Base-by-base conservation (phyloP, 164 flowering plant species). In the Tetracentron sinense region DNA sequence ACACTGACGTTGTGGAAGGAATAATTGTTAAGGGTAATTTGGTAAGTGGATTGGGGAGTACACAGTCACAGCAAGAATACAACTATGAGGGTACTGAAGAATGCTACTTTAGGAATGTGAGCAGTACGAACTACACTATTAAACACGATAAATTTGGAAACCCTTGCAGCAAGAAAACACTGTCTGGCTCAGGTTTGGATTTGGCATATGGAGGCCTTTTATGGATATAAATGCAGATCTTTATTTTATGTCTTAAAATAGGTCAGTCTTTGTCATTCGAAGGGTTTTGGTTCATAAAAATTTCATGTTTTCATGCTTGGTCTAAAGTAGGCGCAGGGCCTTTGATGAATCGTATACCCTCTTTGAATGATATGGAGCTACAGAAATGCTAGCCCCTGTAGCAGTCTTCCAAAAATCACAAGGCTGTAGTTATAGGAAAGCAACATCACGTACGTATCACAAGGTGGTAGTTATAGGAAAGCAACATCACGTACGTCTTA, bases 61-160 rank as follows among this genome's bases (percentile, higher is more conserved):
- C 85, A 11, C 78, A n/a, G n/a, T n/a, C n/a, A n/a, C n/a, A 76
- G 46, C 83, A 94, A 73, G 73, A 54, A 8, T 90, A 90, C 68
- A 60, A 51, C 6, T 90, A 78, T 65, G 62, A 50, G 5, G 74
- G 77, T 48, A 61, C 54, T 47, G 26, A 65, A 0, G 78, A 42
- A 27, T 91, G 99, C 75, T 94, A 86, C 76, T 81, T 70, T n/a
- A 86, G 97, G 81, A 87, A 86, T 66, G 75, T 89, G 25, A 87
- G 96, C 73, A 85, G 87, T 79, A 78, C 75, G 2, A 93, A 93
- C 69, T 86, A 86, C 80, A 83, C 86, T 26, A 79, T 90, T 66
- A 77, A 85, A 50, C 62, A 80, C 66, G 94, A 93, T 66, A 31
- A 77, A 54, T 71, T 50, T 16, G 60, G 69, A 47, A 64, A 69